A percentile compares a stretch with the other conserved stretches of the same genome.
Evolutionary conservation across 768 basidiomycete species (phyloP).

Genomic region (Rhodotorula diobovata): DNA sequence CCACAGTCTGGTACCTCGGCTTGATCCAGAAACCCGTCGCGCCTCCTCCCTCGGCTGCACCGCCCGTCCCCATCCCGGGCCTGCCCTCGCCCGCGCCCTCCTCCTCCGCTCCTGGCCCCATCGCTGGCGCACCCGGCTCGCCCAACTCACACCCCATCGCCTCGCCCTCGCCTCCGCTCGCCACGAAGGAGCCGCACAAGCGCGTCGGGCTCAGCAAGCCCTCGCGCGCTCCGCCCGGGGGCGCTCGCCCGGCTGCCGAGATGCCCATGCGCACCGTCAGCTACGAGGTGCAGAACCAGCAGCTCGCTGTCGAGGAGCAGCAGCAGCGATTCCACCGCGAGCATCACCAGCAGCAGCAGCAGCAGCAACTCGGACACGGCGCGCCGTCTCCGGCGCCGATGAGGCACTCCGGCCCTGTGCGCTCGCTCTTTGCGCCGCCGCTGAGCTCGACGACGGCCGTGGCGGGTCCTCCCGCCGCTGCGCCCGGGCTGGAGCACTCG

Average conservation of each 20-base stretch:
- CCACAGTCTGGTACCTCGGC: slow-evolving; percentile 92
- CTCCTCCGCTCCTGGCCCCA: slow-evolving; percentile 4
- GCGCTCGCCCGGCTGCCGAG: slow-evolving; percentile 66
- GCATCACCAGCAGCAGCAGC: slow-evolving; percentile 29
- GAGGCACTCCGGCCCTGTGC: neutral
- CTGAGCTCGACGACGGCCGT: slow-evolving; percentile 7
- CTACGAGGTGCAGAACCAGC: slow-evolving; percentile 89
- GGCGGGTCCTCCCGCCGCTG: neutral
- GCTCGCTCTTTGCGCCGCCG: slow-evolving; percentile 13
- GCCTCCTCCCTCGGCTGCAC: slow-evolving; percentile 47
- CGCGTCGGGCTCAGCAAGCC: slow-evolving; percentile 42
- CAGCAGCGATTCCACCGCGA: neutral
- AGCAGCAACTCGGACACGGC: slow-evolving; percentile 6
- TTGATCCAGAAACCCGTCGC: slow-evolving; percentile 87
- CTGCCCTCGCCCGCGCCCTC: slow-evolving; percentile 39
- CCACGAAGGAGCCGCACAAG: slow-evolving; percentile 47
- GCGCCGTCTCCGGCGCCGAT: too few relatives aligned
- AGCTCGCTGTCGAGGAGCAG: slow-evolving; percentile 74
- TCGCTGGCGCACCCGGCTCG: neutral
- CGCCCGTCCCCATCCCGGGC: slow-evolving; percentile 45
- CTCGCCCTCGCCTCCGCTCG: slow-evolving; percentile 43
- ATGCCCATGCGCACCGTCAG: slow-evolving; percentile 81
- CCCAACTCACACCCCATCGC: too few relatives aligned
- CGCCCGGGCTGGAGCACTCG: too few relatives aligned
- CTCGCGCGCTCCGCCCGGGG: slow-evolving; percentile 48